A percentile compares a stretch with the other conserved stretches of the same genome.
Conservation (phyloP, 345 rosid species). For the Anastatica hierochuntica region DNA sequence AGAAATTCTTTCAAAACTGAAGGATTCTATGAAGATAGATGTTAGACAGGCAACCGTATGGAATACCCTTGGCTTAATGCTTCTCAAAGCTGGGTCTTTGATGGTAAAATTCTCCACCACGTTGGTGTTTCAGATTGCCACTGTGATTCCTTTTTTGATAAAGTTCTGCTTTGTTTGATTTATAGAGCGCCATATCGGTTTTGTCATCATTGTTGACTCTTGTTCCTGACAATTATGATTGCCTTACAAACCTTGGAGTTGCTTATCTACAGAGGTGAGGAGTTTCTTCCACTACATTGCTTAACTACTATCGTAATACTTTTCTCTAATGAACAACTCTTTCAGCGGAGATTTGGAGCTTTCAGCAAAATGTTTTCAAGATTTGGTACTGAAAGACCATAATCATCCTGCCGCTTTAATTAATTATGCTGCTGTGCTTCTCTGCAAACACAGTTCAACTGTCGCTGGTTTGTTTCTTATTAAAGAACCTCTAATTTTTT, state of each 20-base stretch:
- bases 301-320: not conserved
- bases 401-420: constrained; percentile 83
- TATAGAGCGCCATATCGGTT: constrained; percentile 71
- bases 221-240: constrained; percentile 68
- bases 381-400: constrained; percentile 76
- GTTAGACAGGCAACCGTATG: constrained; percentile 71
- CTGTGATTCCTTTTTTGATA: constrained; percentile 13
- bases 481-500: constrained; percentile 12
- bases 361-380: constrained; percentile 82
- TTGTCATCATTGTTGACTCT: constrained; percentile 51
- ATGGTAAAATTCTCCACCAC: constrained; percentile 41
- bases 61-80: constrained; percentile 80
- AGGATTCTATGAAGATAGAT: constrained; percentile 64
- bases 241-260: constrained; percentile 87
- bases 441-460: constrained; percentile 67
- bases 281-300: not conserved
- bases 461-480: constrained; percentile 57
- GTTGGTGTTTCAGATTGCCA: constrained; percentile 2
- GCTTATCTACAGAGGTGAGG: constrained; percentile 79
- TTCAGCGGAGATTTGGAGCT: constrained; percentile 77
- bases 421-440: constrained; percentile 77
- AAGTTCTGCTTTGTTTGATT: constrained; percentile 6
- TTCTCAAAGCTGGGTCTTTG: constrained; percentile 75
- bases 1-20: constrained; percentile 60
- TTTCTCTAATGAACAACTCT: constrained; percentile 14